Evolutionary conservation across 2,329 filamentous ascomycete species (phyloP), one percentile per base, ranked within the genome.

Genomic region (Exophiala sp.): DNA sequence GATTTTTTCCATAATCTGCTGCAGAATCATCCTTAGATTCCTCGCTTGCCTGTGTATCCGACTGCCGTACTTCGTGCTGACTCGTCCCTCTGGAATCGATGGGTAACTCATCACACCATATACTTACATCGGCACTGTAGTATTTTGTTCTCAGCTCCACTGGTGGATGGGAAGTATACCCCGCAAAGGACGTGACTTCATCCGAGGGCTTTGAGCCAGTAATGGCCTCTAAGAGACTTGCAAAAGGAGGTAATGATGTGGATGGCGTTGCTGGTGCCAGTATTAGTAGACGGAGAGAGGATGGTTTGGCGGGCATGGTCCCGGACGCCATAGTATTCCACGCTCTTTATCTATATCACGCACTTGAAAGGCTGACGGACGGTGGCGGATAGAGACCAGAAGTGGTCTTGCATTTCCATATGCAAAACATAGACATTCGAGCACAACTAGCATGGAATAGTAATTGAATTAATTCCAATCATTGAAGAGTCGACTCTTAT

Each of bases 41-140:
- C 3, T 34, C 4, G 34, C 20, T 38, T 10, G 38, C 14, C 29
- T 36, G 14, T 16, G 14, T 20, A 14, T 35, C 29, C 10, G 20
- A 20, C 20, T 24, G 10, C 14, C 10, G 14, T 33, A 18, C 24
- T 9, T 32, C 33, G 11, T 11, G 9, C 7, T 45, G 9, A 12
- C 8, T 35, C 14, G 32, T 5, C n/a, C 44, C 32, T 12, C 20
- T 9, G 12, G 10, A 9, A 8, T 44, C 16, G 14, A 24, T 38
- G 1, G 72, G 71, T 10, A 76, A 66, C 59, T 76, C 73, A 48
- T 77, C 74, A 16, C 76, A 73, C 74, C 74, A 77, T 41, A 77
- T 67, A 12, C 69, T 71, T 18, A 77, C 65, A 12, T 75, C 70
- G 5, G 72, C 66, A 3, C 59, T 65, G 57, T 76, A 77, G 61